Base-by-base conservation (phyloP, 164 flowering plant genomes). In the Berberis vulgaris region DNA sequence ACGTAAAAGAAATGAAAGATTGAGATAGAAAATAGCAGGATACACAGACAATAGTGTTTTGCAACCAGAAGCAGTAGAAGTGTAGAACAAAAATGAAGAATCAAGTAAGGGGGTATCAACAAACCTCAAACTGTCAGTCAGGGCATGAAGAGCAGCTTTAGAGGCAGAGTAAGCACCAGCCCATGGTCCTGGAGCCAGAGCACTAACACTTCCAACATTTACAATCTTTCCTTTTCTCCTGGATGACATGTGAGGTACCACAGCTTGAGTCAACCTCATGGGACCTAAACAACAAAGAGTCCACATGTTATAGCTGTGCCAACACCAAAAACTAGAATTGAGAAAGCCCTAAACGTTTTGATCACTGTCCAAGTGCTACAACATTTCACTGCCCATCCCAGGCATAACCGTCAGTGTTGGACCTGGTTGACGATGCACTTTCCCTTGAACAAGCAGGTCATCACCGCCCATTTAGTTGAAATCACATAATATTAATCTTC, bases 101-200 rank as follows among this genome's bases (percentile, higher is more conserved):
- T 26, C 26, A 26, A 26, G 26, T 26, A 26, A 26, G 26, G 26
- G 0, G 26, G 26, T 0, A 26, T 2, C 10, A 13, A 67, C 76
- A 63, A 53, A 93, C 97, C 98, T 88, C 69, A 94, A 69, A 61
- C 81, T 73, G 66, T 91, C 95, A 44, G 86, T 78, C 1, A 94
- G 60, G n/a, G 96, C 72, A 76, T 94, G 97, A 56, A 88, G 63
- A 68, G 95, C 96, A 73, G 93, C 88, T 83, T 94, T 94, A 3
- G 98, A 77, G 45, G 96, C 86, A 63, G 83, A 70, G 67, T 91
- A 94, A 69, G 72, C 79, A 65, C 99, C 99, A 41, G 86, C 80
- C 98, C 98, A 90, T 12, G 99, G 97, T 59, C 79, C 77, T 55
- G 96, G 88, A 5, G 81, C 86, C 77, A 87, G 38, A 55, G 71